phyloP scores from a whole-genome alignment of 2,329 filamentous ascomycete species.

The Monosporascus sp. region DNA sequence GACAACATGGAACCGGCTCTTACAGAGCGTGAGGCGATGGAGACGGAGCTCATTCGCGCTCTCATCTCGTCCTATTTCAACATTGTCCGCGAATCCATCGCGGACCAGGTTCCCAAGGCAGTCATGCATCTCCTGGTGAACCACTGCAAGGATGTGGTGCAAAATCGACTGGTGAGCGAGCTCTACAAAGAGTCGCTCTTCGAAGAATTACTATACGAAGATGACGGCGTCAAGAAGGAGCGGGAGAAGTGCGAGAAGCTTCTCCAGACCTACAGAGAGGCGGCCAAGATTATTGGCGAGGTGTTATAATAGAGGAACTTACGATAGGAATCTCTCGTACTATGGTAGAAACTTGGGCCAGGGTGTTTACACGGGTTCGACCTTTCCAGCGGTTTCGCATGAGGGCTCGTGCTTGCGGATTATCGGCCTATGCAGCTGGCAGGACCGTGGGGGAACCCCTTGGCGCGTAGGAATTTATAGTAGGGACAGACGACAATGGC shows the following conservation, averaged over 20 bases:
- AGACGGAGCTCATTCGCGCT: slow-evolving; percentile 93
- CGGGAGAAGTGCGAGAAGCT: slow-evolving; percentile 98
- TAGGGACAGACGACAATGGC: too few species aligned
- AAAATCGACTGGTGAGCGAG: slow-evolving; percentile 92
- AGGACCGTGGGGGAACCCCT: too few species aligned
- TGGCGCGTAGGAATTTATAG: too few species aligned
- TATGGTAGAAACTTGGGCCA: slow-evolving; percentile 1
- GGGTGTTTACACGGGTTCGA: not conserved
- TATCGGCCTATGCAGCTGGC: too few species aligned
- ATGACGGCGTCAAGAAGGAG: slow-evolving; percentile 95
- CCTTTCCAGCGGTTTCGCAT: not conserved
- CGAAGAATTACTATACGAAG: slow-evolving; percentile 90
- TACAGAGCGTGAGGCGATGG: slow-evolving; percentile 92
- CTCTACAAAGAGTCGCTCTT: slow-evolving; percentile 91
- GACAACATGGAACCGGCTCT: slow-evolving; percentile 73
- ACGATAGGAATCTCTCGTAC: not conserved
- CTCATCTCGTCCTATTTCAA: slow-evolving; percentile 99
- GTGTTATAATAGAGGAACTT: slow-evolving; percentile 58
- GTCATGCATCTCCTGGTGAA: slow-evolving; percentile 99
- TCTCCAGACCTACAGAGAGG: slow-evolving; percentile 91
- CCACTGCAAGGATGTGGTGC: slow-evolving; percentile 95
- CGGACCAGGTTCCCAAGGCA: slow-evolving; percentile 96
- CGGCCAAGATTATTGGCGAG: slow-evolving; percentile 96
- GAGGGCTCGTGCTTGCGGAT: not conserved
- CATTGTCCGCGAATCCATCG: slow-evolving; percentile 97